phyloP scores from a whole-genome alignment of 2,329 filamentous ascomycete genomes.

The Grosmannia penicillata region DNA sequence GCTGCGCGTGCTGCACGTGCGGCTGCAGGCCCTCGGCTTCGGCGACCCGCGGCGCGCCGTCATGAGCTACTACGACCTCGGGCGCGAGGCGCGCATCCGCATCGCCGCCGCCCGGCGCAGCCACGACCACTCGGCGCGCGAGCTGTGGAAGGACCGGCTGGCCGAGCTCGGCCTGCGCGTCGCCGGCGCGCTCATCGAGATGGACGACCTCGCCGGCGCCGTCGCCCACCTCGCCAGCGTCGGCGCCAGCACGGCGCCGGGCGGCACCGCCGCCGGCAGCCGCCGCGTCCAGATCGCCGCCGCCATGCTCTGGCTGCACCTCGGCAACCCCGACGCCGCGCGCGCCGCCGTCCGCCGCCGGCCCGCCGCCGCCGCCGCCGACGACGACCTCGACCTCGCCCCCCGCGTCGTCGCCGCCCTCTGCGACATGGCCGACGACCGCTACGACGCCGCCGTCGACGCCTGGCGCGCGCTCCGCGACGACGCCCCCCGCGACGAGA shows the following conservation, averaged over 20 bases:
- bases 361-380: constrained; percentile 8
- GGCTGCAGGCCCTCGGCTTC: constrained; percentile 75
- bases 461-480: constrained; percentile 41
- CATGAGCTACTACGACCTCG: constrained; percentile 82
- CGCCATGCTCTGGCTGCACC: constrained; percentile 59
- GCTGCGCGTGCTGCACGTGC: constrained; percentile 66
- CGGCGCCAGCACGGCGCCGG: constrained; percentile 15
- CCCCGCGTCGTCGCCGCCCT: constrained; percentile 49
- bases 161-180: constrained; percentile 59
- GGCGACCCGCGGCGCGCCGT: constrained; percentile 72
- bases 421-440: constrained; percentile 62
- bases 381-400: constrained; percentile 16
- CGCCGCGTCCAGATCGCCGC: constrained; percentile 29
- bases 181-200: constrained; percentile 57
- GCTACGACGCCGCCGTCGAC: constrained; percentile 48
- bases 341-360: constrained; percentile 29
- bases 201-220: constrained; percentile 76
- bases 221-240: constrained; percentile 55
- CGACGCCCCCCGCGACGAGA: constrained; percentile 37
- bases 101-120: constrained; percentile 30
- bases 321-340: constrained; percentile 63
- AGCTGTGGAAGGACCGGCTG: constrained; percentile 58
- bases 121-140: constrained; percentile 37
- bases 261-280: constrained; percentile 9
- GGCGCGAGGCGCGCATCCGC: constrained; percentile 55